Percentiles rank a stretch among this genome's conserved stretches.
These are phyloP conservation scores for Podaxis rugospora DNA, from an alignment of 768 basidiomycete species.

Conservation along the genomic window DNA sequence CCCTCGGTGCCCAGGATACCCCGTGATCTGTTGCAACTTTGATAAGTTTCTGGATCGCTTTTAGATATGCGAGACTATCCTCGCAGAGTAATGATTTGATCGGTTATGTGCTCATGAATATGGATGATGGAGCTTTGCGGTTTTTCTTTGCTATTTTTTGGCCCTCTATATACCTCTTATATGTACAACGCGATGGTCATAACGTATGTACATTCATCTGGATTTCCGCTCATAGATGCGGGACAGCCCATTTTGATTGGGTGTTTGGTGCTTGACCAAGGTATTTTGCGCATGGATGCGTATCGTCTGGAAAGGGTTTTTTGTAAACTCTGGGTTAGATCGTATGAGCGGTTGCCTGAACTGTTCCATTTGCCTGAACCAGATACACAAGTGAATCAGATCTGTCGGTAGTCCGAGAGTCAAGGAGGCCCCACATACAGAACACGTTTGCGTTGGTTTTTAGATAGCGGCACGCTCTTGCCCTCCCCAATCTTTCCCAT, in stretches of 20 bases:
- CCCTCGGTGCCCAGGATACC: not conserved
- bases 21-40: not conserved
- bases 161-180: conserved; percentile 3
- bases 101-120: not conserved
- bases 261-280: conserved; percentile 46
- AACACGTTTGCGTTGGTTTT: conserved; percentile 59
- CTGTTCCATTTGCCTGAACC: conserved; percentile 56
- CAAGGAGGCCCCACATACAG: conserved; percentile 44
- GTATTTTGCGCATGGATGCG: conserved; percentile 80
- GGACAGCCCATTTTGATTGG: not conserved
- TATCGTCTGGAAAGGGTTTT: conserved; percentile 75
- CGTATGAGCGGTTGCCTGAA: conserved; percentile 68
- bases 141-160: not conserved
- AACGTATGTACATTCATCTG: conserved; percentile 1
- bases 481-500: conserved; percentile 66
- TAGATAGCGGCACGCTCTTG: conserved; percentile 50
- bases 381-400: not conserved
- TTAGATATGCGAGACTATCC: not conserved
- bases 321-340: conserved; percentile 56
- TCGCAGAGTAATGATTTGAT: not conserved
- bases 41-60: not conserved
- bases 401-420: not conserved
- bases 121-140: not conserved
- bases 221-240: not conserved
- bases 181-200: conserved; percentile 1